Evolutionary conservation across 2,329 filamentous ascomycete genomes (phyloP).

Genomic region (Chaetothyriales sp.): DNA sequence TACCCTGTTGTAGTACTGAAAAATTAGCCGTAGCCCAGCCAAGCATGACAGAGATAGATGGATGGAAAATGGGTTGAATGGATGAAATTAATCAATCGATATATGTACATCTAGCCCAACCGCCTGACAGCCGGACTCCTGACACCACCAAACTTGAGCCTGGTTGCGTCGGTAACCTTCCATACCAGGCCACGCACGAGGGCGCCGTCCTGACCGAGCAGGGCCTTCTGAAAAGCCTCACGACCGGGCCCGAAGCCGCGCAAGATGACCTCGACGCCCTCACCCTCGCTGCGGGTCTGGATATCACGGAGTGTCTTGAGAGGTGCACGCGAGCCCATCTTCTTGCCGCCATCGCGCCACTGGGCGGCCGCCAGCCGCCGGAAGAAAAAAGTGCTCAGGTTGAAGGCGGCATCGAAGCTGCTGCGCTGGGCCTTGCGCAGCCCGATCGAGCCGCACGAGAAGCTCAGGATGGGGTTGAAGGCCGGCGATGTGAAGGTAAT

Average conservation of each 20-base stretch:
- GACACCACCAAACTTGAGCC: conserved; percentile 88
- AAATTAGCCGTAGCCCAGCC: no score
- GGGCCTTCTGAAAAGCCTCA: conserved; percentile 76
- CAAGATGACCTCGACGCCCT: conserved; percentile 61
- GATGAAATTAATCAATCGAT: background rate
- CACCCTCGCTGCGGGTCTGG: conserved; percentile 55
- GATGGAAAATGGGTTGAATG: background rate
- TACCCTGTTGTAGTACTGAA: no score
- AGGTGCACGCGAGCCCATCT: conserved; percentile 33
- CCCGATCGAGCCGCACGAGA: conserved; percentile 78
- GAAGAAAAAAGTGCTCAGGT: conserved; percentile 70
- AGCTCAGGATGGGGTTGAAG: conserved; percentile 59
- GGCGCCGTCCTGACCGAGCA: conserved; percentile 73
- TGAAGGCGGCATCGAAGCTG: conserved; percentile 82
- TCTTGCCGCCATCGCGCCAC: conserved; percentile 57
- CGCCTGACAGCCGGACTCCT: conserved; percentile 73
- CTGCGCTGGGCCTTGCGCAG: conserved; percentile 70
- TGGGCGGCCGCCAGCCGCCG: conserved; percentile 71
- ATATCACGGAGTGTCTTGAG: conserved; percentile 70
- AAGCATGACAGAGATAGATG: background rate
- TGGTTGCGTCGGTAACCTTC: conserved; percentile 70
- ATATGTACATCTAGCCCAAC: conserved; percentile 35
- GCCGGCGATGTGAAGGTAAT: conserved; percentile 77
- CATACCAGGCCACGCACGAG: conserved; percentile 58
- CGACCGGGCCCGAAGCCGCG: conserved; percentile 75